Evolutionary conservation across 257 asterid genomes (phyloP), one percentile per base, ranked within the genome.

Genomic region (Solanum neorickii): DNA sequence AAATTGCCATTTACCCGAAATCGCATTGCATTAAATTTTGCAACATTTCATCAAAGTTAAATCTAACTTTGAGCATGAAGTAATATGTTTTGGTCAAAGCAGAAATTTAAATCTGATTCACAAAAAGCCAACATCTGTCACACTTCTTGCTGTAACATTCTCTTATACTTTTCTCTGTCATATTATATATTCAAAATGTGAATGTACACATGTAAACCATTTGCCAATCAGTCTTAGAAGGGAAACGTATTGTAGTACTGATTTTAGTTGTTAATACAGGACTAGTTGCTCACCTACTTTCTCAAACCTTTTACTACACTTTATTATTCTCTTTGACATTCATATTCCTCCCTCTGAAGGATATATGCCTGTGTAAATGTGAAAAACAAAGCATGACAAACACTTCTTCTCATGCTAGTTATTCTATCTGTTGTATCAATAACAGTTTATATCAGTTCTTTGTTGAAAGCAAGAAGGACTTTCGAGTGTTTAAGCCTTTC

Each of bases 21-120:
- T 49, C 49, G 7, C 37, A 4, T 35, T 35, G 37, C 37, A 35
- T 35, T 35, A 35, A 18, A 49, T 10, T 82, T 82, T 47, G 7
- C 69, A 49, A 82, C 42, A 31, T 35, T 47, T 49, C n/a, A 18
- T 29, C 31, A 47, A 49, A 7, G 46, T 29, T 49, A 31, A 82
- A 82, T 69, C 12, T 49, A 27, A 10, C 31, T 82, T 69, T 5
- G 37, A 47, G 21, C 42, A 27, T 49, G 29, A 42, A 31, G 18
- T 20, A 72, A 10, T 37, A 56, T 14, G 29, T 62, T 83, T 87
- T 87, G 66, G 52, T 74, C 69, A 31, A 74, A 91, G 93, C 97
- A 97, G 98, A 87, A 91, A 92, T 91, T 62, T 97, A 82, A 94
- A 94, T 88, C 92, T 90, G 86, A 92, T 97, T 80, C 94, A 93